Evolutionary conservation across 192 early-diverging fungal genomes (phyloP), one percentile per base, ranked within the genome.

Genomic region (Podila verticillata): DNA sequence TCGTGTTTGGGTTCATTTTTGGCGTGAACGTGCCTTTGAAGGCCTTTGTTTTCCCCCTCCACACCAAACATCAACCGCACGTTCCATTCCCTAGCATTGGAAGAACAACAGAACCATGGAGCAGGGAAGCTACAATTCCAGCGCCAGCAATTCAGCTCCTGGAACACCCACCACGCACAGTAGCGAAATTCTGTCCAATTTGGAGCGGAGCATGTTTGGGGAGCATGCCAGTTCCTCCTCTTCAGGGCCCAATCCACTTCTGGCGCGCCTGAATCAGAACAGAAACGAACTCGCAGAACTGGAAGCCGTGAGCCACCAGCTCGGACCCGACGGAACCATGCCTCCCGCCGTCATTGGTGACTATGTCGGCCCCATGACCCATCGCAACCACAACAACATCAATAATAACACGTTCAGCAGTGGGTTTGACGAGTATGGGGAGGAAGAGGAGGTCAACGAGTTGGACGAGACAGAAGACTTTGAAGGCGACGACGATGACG

Each of bases 371-470:
- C 58, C 10, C 20, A 17, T 60, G 8, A 10, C 30, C 24, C 10
- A 30, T 26, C 58, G 30, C 17, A 17, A 24, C 22, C 12, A 60
- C 26, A 28, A 3, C 58, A 4, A 30, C 58, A 60, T 12, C 29
- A 60, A 26, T 8, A 60, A 26, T 32, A 60, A 17, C 58, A 60
- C 28, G 30, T 19, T 32, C 58, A 30, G 20, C 12, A 32, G 12
- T 32, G 58, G 17, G 7, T 32, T 60, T 60, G 26, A 32, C 58
- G 39, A 44, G 13, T 34, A 31, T 60, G 58, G 31, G 24, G 30
- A 32, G 22, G 58, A 24, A 8, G 58, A 60, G 30, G 58, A 60
- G 31, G 58, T 60, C 15, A 60, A 60, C 30, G 58, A 60, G 26
- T 26, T 60, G 8, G 58, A 60, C 26, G 58, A 60, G 10, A n/a